Evolutionary conservation across 768 basidiomycete species (phyloP).

Genomic region (Termitomyces titanicus): DNA sequence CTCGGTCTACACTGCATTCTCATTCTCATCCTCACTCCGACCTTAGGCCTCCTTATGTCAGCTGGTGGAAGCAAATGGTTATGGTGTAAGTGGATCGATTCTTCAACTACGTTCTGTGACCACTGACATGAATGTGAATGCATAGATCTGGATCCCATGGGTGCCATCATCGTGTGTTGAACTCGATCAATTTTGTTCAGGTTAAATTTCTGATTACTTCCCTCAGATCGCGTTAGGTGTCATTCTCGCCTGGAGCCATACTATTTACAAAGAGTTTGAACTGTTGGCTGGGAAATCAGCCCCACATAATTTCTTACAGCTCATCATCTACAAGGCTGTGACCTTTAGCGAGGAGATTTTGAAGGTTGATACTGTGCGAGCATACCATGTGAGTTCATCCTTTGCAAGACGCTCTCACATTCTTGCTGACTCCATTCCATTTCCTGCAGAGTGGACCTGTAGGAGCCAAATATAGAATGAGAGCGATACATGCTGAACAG

Average conservation of each 20-base stretch:
- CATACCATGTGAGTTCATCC: conserved; percentile 70
- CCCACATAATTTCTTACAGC: conserved; percentile 84
- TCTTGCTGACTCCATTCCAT: conserved; percentile 4
- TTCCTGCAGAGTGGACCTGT: conserved; percentile 67
- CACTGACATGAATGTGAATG: conserved; percentile 1
- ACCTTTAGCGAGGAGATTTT: conserved; percentile 87
- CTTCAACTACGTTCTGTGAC: not conserved
- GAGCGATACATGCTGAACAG: conserved; percentile 1
- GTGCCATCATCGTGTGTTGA: conserved; percentile 64
- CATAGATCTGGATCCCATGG: conserved; percentile 72
- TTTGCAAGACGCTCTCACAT: conserved; percentile 1
- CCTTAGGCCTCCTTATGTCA: conserved; percentile 77
- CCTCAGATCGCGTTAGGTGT: conserved; percentile 69
- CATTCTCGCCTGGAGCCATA: conserved; percentile 71
- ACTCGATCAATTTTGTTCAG: conserved; percentile 2
- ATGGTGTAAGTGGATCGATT: conserved; percentile 63
- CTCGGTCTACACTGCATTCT: not conserved
- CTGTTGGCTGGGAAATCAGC: conserved; percentile 91
- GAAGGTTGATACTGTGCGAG: conserved; percentile 87
- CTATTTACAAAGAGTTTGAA: conserved; percentile 78
- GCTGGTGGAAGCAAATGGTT: conserved; percentile 72
- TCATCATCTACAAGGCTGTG: conserved; percentile 88
- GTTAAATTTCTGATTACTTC: conserved; percentile 6
- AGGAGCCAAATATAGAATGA: conserved; percentile 16
- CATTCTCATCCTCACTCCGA: conserved; percentile 7